phyloP scores from a whole-genome alignment of 169 alveolate species.

The Eimeria zaria region DNA sequence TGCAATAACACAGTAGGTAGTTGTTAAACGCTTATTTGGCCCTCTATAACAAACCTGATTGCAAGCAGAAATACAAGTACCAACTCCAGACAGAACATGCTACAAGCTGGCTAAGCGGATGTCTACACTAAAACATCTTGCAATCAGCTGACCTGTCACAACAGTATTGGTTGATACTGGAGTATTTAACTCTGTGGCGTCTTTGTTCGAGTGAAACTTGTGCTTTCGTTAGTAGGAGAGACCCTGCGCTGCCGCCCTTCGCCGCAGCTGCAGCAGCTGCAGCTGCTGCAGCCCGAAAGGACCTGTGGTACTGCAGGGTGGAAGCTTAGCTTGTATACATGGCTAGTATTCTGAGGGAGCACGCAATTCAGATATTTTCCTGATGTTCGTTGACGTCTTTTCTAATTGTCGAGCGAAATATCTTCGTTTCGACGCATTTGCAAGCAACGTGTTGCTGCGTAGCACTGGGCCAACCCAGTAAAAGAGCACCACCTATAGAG shows the following conservation, averaged over 20 bases:
- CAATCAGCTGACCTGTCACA: neutral
- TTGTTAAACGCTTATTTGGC: neutral
- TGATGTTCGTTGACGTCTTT: neutral
- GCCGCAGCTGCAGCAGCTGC: slow-evolving; percentile 26
- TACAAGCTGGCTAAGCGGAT: neutral
- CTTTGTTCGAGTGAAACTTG: neutral
- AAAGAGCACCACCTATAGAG: neutral
- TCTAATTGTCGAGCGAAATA: neutral
- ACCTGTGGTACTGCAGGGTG: neutral
- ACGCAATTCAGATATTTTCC: neutral
- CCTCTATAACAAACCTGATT: neutral
- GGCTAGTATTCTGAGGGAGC: neutral
- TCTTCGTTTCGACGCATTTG: neutral
- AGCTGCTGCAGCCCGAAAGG: neutral
- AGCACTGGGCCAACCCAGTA: slow-evolving; percentile 8
- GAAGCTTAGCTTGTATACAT: neutral
- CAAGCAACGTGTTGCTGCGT: neutral
- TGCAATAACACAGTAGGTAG: neutral
- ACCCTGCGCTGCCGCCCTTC: neutral
- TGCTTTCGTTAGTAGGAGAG: neutral
- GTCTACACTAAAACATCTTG: neutral
- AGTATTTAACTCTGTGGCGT: neutral
- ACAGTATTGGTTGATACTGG: neutral
- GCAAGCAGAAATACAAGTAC: neutral
- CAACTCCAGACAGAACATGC: neutral